Conservation (phyloP, 139 green algal species). For the Coelastrella sp. region DNA sequence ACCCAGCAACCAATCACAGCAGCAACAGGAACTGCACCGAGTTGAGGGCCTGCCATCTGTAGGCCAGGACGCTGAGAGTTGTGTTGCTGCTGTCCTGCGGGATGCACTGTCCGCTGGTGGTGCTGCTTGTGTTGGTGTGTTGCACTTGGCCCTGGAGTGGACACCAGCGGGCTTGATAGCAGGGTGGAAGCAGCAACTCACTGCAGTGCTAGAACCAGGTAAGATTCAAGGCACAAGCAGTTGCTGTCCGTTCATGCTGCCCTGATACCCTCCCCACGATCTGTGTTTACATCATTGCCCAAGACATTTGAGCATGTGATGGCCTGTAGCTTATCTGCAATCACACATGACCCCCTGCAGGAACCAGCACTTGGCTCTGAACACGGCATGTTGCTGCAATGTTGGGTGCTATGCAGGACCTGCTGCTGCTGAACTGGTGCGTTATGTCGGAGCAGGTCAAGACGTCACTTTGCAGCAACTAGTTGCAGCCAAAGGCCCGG, state of each 20-base stretch:
- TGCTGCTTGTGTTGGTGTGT: conserved; percentile 34
- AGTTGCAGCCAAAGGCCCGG: conserved; percentile 2
- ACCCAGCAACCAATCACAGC: not conserved
- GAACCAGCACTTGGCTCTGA: no score
- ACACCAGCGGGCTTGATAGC: conserved; percentile 1
- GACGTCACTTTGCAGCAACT: not conserved
- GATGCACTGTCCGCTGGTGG: not conserved
- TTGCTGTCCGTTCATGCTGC: no score
- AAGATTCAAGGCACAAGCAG: no score
- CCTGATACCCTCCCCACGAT: no score
- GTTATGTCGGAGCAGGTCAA: not conserved
- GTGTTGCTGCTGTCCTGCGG: not conserved
- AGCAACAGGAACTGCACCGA: not conserved
- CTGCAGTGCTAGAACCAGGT: conserved; percentile 45
- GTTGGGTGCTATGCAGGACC: no score
- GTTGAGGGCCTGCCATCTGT: no score
- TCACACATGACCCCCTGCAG: no score
- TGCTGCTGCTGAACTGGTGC: not conserved
- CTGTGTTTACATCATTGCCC: no score
- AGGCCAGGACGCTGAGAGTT: not conserved
- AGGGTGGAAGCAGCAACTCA: conserved; percentile 31
- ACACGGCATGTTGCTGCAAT: no score
- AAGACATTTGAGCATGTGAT: no score
- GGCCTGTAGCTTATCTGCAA: no score
- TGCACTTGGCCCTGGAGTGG: conserved; percentile 40